These are phyloP conservation scores for Globisporangium cystogenes DNA, from an alignment of 352 stramenopile species.

Conservation along the genomic window DNA sequence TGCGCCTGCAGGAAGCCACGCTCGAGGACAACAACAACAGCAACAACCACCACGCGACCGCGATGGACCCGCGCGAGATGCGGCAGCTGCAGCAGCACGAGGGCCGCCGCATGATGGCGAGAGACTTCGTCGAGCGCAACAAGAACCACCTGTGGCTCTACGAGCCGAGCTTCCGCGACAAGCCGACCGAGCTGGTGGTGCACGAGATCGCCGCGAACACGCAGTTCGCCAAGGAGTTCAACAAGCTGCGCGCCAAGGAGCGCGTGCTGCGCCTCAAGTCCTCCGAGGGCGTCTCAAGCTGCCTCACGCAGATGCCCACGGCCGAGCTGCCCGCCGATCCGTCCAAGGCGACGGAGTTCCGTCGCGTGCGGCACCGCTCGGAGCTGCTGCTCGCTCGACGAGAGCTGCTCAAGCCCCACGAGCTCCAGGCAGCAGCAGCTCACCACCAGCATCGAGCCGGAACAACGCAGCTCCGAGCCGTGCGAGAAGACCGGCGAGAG, in stretches of 20 bases:
- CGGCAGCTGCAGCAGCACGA: constrained; percentile 39
- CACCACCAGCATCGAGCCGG: constrained; percentile 9
- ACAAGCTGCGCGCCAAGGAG: constrained; percentile 51
- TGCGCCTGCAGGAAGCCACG: constrained; percentile 35
- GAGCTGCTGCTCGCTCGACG: constrained; percentile 41
- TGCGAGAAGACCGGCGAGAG: constrained; percentile 18
- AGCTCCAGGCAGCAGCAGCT: constrained; percentile 19
- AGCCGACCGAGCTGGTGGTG: constrained; percentile 28
- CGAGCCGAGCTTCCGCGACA: constrained; percentile 34
- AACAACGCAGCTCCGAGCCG: background rate
- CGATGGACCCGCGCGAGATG: constrained; percentile 11
- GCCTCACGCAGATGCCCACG: constrained; percentile 35
- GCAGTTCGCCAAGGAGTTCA: constrained; percentile 42
- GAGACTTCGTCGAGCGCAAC: constrained; percentile 56
- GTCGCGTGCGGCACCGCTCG: constrained; percentile 37
- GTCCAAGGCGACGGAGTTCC: constrained; percentile 33
- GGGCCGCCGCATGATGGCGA: constrained; percentile 48
- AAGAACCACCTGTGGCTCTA: constrained; percentile 52
- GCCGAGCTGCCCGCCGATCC: constrained; percentile 26
- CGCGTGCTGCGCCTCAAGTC: constrained; percentile 57
- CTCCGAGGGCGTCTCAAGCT: constrained; percentile 42
- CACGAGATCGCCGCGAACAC: constrained; percentile 38
- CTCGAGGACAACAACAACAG: constrained; percentile 11
- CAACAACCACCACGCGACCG: background rate
- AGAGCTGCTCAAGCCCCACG: constrained; percentile 41